A percentile compares a stretch with the other conserved stretches of the same genome.
phyloP scores from a whole-genome alignment of 306 rosid genomes.

The Cicer pinnatifidum region DNA sequence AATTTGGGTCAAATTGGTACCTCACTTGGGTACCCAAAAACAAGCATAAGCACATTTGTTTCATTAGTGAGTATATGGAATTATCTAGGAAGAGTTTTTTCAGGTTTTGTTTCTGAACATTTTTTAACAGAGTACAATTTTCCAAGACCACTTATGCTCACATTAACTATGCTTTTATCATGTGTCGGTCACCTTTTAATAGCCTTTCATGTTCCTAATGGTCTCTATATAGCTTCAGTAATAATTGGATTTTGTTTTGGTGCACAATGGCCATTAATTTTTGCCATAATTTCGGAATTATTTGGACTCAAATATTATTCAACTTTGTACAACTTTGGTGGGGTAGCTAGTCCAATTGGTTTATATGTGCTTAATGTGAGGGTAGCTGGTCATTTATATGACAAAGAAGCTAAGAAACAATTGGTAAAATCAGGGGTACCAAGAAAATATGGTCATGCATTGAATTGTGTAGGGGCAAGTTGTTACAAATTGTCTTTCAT shows the following conservation, averaged over 20 bases:
- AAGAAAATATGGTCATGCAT: slow-evolving; percentile 37
- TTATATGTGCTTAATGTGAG: slow-evolving; percentile 51
- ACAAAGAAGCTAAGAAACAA: slow-evolving; percentile 52
- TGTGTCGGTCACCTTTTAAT: slow-evolving; percentile 62
- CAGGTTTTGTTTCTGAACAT: slow-evolving; percentile 61
- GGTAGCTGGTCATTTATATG: slow-evolving; percentile 55
- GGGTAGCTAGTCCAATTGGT: slow-evolving; percentile 71
- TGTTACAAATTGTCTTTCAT: slow-evolving; percentile 54
- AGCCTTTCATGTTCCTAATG: slow-evolving; percentile 51
- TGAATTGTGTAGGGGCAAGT: slow-evolving; percentile 49
- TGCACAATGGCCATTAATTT: slow-evolving; percentile 81
- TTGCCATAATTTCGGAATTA: slow-evolving; percentile 80
- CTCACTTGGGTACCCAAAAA: slow-evolving; percentile 53
- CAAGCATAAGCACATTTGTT: slow-evolving; percentile 61
- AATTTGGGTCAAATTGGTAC: slow-evolving; percentile 67
- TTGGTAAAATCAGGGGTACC: slow-evolving; percentile 18
- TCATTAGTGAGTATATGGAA: slow-evolving; percentile 71
- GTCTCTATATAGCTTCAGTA: slow-evolving; percentile 61
- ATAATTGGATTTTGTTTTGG: slow-evolving; percentile 80
- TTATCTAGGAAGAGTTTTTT: slow-evolving; percentile 54
- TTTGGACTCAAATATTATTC: slow-evolving; percentile 83
- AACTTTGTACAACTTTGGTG: slow-evolving; percentile 77
- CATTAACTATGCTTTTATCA: slow-evolving; percentile 49
- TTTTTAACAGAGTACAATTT: slow-evolving; percentile 47
- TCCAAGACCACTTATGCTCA: slow-evolving; percentile 61